Percentiles rank a stretch among this genome's conserved stretches.
These are phyloP conservation scores for Ziziphus jujuba DNA, from an alignment of 306 rosid genomes.

Conservation along the genomic window DNA sequence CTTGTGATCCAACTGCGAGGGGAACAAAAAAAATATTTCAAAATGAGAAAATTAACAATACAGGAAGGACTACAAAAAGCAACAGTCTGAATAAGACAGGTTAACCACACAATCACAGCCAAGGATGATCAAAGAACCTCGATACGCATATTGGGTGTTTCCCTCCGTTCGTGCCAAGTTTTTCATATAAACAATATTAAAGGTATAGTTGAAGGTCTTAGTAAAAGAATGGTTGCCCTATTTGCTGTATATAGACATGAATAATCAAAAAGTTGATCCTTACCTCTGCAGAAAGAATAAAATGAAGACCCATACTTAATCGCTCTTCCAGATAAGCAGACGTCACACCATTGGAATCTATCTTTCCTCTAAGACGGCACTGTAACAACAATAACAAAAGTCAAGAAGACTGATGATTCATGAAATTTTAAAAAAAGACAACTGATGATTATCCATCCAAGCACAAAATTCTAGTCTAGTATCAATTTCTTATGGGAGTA, in stretches of 20 bases:
- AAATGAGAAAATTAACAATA: background rate
- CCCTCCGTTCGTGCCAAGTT: too few relatives aligned
- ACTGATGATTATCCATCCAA: background rate
- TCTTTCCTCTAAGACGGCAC: conserved; percentile 91
- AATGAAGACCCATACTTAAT: conserved; percentile 68
- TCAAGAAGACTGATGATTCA: background rate
- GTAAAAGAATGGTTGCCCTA: background rate
- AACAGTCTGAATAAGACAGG: too few relatives aligned
- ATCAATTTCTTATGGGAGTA: background rate
- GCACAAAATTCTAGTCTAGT: background rate
- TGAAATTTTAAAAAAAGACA: background rate
- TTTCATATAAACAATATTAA: too few relatives aligned
- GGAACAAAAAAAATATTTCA: background rate
- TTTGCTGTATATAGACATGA: background rate
- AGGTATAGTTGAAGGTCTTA: background rate
- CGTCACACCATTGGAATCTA: conserved; percentile 74
- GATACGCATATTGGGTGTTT: too few relatives aligned
- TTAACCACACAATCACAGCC: too few relatives aligned
- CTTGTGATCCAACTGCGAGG: conserved; percentile 81
- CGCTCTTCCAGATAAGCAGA: conserved; percentile 93
- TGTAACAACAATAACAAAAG: conserved; percentile 34
- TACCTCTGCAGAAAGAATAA: conserved; percentile 75
- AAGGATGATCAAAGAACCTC: too few relatives aligned
- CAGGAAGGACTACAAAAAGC: too few relatives aligned
- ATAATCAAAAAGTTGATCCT: conserved; percentile 1